phyloP scores from a whole-genome alignment of 495 filamentous ascomycete genomes.

The Rostrohypoxylon terebratum region DNA sequence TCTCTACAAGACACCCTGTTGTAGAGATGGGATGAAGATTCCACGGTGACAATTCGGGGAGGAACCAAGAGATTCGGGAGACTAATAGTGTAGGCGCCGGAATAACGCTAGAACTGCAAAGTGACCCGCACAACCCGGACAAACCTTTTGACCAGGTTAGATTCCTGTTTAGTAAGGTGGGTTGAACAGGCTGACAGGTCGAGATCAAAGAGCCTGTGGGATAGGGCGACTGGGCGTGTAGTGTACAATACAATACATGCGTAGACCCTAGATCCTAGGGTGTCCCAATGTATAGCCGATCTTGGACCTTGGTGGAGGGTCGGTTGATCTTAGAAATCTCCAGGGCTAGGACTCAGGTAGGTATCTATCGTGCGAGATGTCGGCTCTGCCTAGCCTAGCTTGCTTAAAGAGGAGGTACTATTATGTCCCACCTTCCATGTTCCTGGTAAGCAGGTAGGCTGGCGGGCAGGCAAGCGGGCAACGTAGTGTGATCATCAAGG shows the following conservation, averaged over 20 bases:
- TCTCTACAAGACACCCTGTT: slow-evolving; percentile 23
- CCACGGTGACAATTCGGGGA: slow-evolving; percentile 3
- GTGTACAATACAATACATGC: too few species aligned
- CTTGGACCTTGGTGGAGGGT: slow-evolving; percentile 38
- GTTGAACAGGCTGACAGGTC: neutral
- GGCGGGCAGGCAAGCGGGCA: slow-evolving; percentile 28
- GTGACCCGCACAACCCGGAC: slow-evolving; percentile 29
- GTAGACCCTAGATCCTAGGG: neutral
- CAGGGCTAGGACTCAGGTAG: too few species aligned
- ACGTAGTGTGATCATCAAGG: slow-evolving; percentile 31
- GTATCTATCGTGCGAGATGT: neutral
- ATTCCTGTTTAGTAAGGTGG: neutral
- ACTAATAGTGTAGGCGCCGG: slow-evolving; percentile 44
- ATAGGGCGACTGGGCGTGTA: too few species aligned
- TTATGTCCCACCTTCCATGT: slow-evolving; percentile 14
- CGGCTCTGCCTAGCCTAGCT: neutral
- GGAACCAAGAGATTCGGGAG: slow-evolving; percentile 8
- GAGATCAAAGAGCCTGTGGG: too few species aligned
- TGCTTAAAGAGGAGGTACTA: neutral
- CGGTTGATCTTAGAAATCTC: slow-evolving; percentile 23
- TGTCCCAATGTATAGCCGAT: slow-evolving; percentile 31
- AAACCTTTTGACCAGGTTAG: slow-evolving; percentile 25
- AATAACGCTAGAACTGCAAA: slow-evolving; percentile 28
- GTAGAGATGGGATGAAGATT: slow-evolving; percentile 21
- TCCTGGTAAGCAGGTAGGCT: slow-evolving; percentile 27